These are phyloP conservation scores for Gymnopilus dilepis DNA, from an alignment of 768 basidiomycete genomes.

Conservation along the genomic window DNA sequence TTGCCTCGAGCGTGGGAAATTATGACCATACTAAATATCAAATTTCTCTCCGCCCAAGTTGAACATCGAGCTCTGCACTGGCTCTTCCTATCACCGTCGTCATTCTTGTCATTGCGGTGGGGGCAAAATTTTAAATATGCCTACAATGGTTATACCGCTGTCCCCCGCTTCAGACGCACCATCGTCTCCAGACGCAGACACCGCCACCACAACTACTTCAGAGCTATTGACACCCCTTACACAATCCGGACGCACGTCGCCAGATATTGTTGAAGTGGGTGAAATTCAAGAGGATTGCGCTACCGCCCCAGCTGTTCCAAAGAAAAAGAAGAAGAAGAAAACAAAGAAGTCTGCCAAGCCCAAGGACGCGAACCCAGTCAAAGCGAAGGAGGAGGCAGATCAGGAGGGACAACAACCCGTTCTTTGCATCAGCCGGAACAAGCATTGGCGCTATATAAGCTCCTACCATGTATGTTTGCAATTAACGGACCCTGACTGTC, in stretches of 20 bases:
- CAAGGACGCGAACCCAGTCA: constrained; percentile 42
- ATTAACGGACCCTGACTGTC: constrained; percentile 12
- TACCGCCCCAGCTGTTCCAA: constrained; percentile 37
- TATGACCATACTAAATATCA: constrained; percentile 2
- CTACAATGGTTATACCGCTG: constrained; percentile 14
- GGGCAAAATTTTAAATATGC: neutral
- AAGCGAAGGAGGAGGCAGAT: constrained; percentile 37
- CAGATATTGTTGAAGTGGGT: constrained; percentile 30
- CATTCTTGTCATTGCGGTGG: neutral
- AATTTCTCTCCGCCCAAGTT: constrained; percentile 12
- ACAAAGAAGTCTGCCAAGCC: constrained; percentile 57
- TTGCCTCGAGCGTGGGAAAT: constrained; percentile 10
- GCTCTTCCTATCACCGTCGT: neutral
- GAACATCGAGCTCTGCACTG: constrained; percentile 8
- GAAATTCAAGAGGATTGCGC: constrained; percentile 22
- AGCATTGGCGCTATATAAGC: constrained; percentile 94
- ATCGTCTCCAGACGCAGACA: constrained; percentile 31
- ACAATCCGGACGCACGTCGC: constrained; percentile 39
- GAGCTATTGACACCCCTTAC: constrained; percentile 34
- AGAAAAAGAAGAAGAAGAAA: constrained; percentile 78
- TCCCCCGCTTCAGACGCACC: constrained; percentile 22
- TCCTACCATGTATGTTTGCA: constrained; percentile 78
- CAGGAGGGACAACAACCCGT: constrained; percentile 62
- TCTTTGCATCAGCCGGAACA: constrained; percentile 89
- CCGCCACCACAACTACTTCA: constrained; percentile 21